Base-by-base conservation (phyloP, 257 asterid genomes). In the Primulina eburnea region DNA sequence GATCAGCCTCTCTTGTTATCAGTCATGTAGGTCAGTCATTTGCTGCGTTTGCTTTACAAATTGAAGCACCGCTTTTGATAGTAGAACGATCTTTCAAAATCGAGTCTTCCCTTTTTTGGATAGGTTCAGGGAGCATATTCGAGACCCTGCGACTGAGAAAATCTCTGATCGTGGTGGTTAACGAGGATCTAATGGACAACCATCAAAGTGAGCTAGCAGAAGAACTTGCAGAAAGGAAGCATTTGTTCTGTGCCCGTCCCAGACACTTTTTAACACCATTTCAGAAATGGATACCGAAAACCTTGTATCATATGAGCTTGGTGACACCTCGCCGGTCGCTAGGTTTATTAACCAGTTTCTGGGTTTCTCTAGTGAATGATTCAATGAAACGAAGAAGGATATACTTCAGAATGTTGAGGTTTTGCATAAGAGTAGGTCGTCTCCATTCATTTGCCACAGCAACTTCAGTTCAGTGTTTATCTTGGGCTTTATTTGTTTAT, bases 61-160 rank as follows among this genome's bases (percentile, higher is more conserved):
- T 11, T 9, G 20, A 56, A 53, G 6, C 16, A 3, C 28, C 21
- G 35, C 50, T 26, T 50, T 64, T 40, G 33, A 20, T 65, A 6
- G 18, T 52, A 20, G 55, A 24, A 7, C 24, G 17, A 18, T 28
- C 10, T 5, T n/a, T 20, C 55, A 47, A 18, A 52, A 0, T 50
- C 21, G 43, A 47, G 17, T 26, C 62, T 55, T 58, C 57, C 68
- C 66, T 28, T 75, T 34, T 71, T 16, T 40, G 8, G 70, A 73
- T 85, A 91, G 97, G 99, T 71, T 94, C 99, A 7, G 99, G 97
- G 38, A 94, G 97, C 90, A 91, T 94, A 86, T 94, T 94, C 77
- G 99, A 94, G 92, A 82, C 96, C 6, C 59, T 94, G 68, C 79
- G 78, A 62, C 73, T 86, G 53, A 79, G 80, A 30, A 94, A 88